Conservation (phyloP, 306 rosid genomes). For the Dalbergia cultrata region DNA sequence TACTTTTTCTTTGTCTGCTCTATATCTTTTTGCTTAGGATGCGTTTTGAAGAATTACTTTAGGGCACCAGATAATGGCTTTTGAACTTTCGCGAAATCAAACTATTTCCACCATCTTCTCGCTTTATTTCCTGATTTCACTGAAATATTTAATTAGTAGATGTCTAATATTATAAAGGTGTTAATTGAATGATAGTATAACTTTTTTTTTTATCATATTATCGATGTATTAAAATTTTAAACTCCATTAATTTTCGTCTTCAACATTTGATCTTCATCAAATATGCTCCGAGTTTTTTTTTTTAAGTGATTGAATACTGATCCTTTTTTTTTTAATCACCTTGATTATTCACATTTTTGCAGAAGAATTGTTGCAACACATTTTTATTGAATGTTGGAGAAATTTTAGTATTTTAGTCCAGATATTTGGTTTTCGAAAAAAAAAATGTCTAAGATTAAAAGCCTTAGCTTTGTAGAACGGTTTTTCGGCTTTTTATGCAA, state of each 20-base stretch:
- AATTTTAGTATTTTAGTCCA: background rate
- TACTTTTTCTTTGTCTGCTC: conserved; percentile 28
- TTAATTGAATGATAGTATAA: no score
- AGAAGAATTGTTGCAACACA: background rate
- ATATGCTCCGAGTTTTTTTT: background rate
- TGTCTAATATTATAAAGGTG: background rate
- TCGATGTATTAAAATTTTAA: no score
- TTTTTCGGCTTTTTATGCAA: background rate
- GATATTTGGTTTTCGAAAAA: background rate
- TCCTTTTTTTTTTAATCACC: background rate
- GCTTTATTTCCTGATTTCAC: conserved; percentile 9
- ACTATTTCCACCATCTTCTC: conserved; percentile 40
- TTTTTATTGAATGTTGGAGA: background rate
- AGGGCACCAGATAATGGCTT: conserved; percentile 47
- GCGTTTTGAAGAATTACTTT: conserved; percentile 50
- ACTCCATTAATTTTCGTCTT: background rate
- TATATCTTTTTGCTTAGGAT: conserved; percentile 57
- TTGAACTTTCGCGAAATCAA: conserved; percentile 43
- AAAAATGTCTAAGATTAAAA: background rate
- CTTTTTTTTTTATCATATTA: no score
- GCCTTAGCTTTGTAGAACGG: background rate
- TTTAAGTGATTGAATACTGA: background rate
- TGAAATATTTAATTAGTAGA: background rate
- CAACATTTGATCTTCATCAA: background rate
- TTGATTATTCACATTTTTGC: conserved; percentile 2